Base-by-base conservation (phyloP, 139 green algal genomes). In the Medakamo hakoo region DNA sequence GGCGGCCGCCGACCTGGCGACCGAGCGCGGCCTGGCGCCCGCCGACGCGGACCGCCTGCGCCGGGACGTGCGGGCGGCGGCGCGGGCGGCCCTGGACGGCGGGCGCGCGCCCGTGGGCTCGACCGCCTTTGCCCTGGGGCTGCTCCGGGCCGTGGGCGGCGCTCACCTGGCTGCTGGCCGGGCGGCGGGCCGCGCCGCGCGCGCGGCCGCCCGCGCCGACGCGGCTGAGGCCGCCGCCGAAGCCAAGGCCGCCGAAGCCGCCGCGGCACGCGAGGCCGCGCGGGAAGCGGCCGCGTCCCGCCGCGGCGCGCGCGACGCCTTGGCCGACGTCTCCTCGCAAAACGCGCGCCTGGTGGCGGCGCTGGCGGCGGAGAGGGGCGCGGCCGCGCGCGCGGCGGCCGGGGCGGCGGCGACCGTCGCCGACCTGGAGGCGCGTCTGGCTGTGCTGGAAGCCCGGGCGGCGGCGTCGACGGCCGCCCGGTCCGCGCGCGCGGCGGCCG, bases 241-340 rank as follows among this genome's bases (percentile, higher is more conserved):
- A 18, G 59, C 59, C 14, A 4, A 9, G 30, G 16, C 16, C 26
- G 59, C 22, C 57, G 59, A 64, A 18, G 59, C 32, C 16, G n/a
- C 23, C 14, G 23, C 22, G 14, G 22, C 23, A 4, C 14, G 16
- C 4, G 30, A 55, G 14, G 59, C 26, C 14, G 59, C 59, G 22
- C 22, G 26, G 4, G 59, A 64, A 27, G 59, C 59, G 4, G n/a
- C 59, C 19, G 64, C 64, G 1, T 56, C 64, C 9, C 57, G 64
- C 20, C 57, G 64, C 4, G 64, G 56, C 2, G 64, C 64, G 9
- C 64, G 64, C 3, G 64, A 69, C 18, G 64, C 64, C 16, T 57
- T 69, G 21, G 32, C 64, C 2, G 64, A 69, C 21, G 57, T 69
- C 49, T 62, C 55, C n/a, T 52, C 63, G 19, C 64, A 69, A 31